Base-by-base conservation (phyloP, 352 stramenopile species). In the Blastocystis sp. region DNA sequence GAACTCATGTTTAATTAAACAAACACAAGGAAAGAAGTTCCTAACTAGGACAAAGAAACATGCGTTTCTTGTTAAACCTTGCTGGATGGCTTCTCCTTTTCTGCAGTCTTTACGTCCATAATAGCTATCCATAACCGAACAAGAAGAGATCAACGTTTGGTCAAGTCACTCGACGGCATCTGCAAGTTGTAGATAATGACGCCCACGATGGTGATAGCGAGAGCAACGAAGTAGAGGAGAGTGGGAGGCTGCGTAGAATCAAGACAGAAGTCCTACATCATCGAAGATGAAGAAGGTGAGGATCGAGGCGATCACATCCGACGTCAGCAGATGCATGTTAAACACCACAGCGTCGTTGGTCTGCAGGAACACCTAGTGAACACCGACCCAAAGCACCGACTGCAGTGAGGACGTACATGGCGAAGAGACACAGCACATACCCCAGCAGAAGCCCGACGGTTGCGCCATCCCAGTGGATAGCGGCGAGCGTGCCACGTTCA, bases 271-370 rank as follows among this genome's bases (percentile, higher is more conserved):
- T 4, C 9, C 9, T 20, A 88, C 64, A 76, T 76, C 64, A 9
- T 76, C 76, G 41, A 88, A 88, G 76, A 88, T 43, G 54, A 88
- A 88, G 76, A 54, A 88, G 4, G 76, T 76, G 18, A 88, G 41
- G 16, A 88, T 24, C 8, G 76, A 54, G 16, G 76, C 76, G 53
- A 76, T 59, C 9, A 88, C 34, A n/a, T 88, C 76, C 39, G 76
- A 88, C 41, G 76, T 88, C 34, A 88, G 64, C 53, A 88, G 34
- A 45, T 88, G 59, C 76, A 88, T 76, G 41, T 88, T 88, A 1
- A 88, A 88, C 41, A 76, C 59, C 24, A 76, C 64, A 18, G 76
- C 76, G 47, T 88, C 76, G 55, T 81, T 81, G 16, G 63, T 81
- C 70, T 81, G 9, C 20, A 81, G 11, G 41, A 81, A 81, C 20